Percentiles rank a stretch among this genome's conserved stretches.
Evolutionary conservation across 495 filamentous ascomycete genomes (phyloP).

Genomic region (Cladorrhinum samala): DNA sequence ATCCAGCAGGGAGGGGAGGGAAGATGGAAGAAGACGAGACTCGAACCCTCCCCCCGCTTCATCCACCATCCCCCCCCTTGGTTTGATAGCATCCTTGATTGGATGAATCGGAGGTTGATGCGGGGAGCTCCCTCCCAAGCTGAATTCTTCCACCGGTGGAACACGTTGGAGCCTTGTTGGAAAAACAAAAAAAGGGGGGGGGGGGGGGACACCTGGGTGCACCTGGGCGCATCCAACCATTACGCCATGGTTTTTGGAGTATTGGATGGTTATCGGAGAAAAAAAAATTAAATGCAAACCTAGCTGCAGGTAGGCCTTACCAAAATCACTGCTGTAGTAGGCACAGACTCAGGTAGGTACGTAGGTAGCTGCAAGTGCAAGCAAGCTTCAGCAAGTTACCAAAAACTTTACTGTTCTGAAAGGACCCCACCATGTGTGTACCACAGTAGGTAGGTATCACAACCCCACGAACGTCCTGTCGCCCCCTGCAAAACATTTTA

Average conservation of each 20-base stretch:
- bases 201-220: too few species aligned
- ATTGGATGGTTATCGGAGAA: not conserved
- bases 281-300: too few species aligned
- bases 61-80: too few species aligned
- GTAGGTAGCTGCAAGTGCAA: not conserved
- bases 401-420: conserved; percentile 9
- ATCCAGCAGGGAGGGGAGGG: too few species aligned
- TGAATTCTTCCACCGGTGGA: not conserved
- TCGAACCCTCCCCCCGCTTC: too few species aligned
- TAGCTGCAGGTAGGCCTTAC: too few species aligned
- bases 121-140: conserved; percentile 4
- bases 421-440: not conserved
- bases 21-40: too few species aligned
- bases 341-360: too few species aligned
- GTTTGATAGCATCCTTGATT: not conserved
- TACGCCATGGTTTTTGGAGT: conserved; percentile 24
- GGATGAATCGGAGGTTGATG: not conserved
- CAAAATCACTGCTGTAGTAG: too few species aligned
- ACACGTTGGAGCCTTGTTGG: too few species aligned
- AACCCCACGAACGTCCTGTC: conserved; percentile 13
- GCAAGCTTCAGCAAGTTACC: conserved; percentile 8
- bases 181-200: too few species aligned
- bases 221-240: conserved; percentile 13
- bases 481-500: conserved; percentile 17
- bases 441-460: too few species aligned